A percentile compares a stretch with the other conserved stretches of the same genome.
Conservation (phyloP, 805 yeast genomes). For the Candida michaelii region DNA sequence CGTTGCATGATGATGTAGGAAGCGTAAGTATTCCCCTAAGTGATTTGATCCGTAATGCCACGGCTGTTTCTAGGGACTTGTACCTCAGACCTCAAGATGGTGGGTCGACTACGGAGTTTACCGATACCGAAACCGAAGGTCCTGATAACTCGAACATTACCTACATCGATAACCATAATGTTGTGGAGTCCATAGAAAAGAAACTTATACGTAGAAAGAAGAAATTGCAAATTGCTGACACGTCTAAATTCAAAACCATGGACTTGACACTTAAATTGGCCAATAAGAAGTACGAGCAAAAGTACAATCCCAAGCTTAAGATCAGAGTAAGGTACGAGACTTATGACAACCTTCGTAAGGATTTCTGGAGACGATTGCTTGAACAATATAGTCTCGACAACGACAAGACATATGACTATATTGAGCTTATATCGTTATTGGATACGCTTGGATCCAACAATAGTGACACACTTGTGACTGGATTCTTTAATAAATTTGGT, state of each 20-base stretch:
- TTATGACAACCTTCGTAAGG: constrained; percentile 60
- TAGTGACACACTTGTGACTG: constrained; percentile 53
- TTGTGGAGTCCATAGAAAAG: constrained; percentile 25
- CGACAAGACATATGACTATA: constrained; percentile 46
- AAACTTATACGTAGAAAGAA: constrained; percentile 17
- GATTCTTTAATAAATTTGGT: constrained; percentile 48
- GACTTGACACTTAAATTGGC: constrained; percentile 34
- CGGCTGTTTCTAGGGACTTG: constrained; percentile 19
- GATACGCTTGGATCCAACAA: constrained; percentile 58
- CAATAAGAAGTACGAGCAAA: constrained; percentile 31
- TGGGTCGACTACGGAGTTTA: constrained; percentile 11
- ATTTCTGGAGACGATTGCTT: constrained; percentile 67
- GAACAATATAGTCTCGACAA: constrained; percentile 51
- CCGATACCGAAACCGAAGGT: constrained; percentile 12
- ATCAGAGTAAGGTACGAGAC: constrained; percentile 66
- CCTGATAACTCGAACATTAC: constrained; percentile 13
- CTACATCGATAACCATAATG: constrained; percentile 26
- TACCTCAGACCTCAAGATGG: constrained; percentile 9
- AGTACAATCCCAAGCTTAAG: constrained; percentile 53
- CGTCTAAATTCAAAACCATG: constrained; percentile 43
- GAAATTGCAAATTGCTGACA: constrained; percentile 34
- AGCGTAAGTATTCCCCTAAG: constrained; percentile 54
- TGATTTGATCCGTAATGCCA: constrained; percentile 43
- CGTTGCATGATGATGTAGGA: constrained; percentile 84
- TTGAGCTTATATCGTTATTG: constrained; percentile 64